These are phyloP conservation scores for Ogataea angusta DNA, from an alignment of 805 yeast genomes.

Conservation along the genomic window DNA sequence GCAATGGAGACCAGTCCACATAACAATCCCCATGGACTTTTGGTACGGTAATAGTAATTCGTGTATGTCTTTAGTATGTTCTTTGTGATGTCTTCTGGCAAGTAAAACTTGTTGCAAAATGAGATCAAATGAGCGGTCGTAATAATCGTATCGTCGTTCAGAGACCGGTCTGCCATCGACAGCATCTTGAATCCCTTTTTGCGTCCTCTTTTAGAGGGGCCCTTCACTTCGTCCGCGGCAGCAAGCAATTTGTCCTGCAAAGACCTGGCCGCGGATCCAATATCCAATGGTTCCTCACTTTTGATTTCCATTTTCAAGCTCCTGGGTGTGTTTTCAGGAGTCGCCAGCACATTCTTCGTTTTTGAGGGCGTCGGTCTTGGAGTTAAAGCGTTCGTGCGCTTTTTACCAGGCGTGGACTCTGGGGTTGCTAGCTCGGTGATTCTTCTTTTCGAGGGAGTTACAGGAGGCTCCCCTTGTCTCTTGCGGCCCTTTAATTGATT, in stretches of 20 bases:
- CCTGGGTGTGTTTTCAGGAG: conserved; percentile 23
- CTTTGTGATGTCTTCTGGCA: conserved; percentile 52
- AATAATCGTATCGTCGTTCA: conserved; percentile 15
- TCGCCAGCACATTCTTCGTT: conserved; percentile 4
- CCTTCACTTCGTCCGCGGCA: conserved; percentile 15
- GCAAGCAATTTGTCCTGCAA: conserved; percentile 18
- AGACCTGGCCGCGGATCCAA: conserved; percentile 11
- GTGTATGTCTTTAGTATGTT: conserved; percentile 49
- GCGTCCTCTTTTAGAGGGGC: conserved; percentile 14
- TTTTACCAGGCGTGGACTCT: conserved; percentile 20
- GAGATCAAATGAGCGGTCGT: conserved; percentile 40
- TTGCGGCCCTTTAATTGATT: conserved; percentile 30
- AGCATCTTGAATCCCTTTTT: conserved; percentile 16
- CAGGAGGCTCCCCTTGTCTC: background rate
- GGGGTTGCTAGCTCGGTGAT: conserved; percentile 13
- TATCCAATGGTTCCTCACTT: background rate
- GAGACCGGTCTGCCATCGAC: conserved; percentile 13
- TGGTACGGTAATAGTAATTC: conserved; percentile 49
- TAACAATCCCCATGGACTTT: conserved; percentile 65
- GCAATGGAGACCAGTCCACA: conserved; percentile 65
- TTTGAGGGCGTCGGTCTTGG: conserved; percentile 1
- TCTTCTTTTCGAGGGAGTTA: conserved; percentile 28
- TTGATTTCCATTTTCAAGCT: background rate
- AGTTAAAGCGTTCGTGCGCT: background rate
- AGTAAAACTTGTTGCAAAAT: conserved; percentile 61